Base-by-base conservation (phyloP, 225 moss, liverwort and hornwort species). In the Pleurozium schreberi region DNA sequence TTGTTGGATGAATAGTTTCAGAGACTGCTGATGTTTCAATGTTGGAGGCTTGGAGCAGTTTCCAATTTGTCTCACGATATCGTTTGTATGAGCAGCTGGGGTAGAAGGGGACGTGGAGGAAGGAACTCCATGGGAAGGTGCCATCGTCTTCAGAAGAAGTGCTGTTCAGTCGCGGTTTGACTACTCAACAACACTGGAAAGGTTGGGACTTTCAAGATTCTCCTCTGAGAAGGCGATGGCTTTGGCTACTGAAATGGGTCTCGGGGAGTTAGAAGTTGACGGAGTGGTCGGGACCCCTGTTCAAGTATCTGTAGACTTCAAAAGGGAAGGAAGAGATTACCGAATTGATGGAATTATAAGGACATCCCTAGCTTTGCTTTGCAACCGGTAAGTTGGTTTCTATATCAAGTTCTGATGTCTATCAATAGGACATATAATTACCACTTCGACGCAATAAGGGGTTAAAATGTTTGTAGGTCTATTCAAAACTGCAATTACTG, bases 181-280 rank as follows among this genome's bases (percentile, higher is more conserved):
- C 42, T 96, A 93, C 89, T 89, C 81, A 47, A 97, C 96, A 43
- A 96, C 96, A 55, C 92, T 99, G 85, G 98, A 99, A 87, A 94
- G 96, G 85, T 92, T 99, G 89, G 98, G 96, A 34, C 88, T 99
- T 49, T 86, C 92, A 69, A 92, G 95, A 88, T 92, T 92, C 83
- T 96, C 98, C 57, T 96, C 97, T 55, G 93, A 95, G 58, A 90
- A 90, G 33, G 89, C 97, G 45, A 92, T 93, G 67, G 70, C 92
- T 49, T 53, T 95, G 90, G 95, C 97, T 14, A 64, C 70, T 36
- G 92, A 92, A 17, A 95, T 96, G 95, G 96, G 96, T 67, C 92
- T 97, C 28, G 88, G 75, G 43, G 86, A 67, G 14, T 63, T 85
- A 14, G 88, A 83, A 58, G 58, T 62, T 58, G 91, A 94, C 59